These are phyloP conservation scores for Cantharellus cinnabarinus DNA, from an alignment of 768 basidiomycete species.

Conservation along the genomic window DNA sequence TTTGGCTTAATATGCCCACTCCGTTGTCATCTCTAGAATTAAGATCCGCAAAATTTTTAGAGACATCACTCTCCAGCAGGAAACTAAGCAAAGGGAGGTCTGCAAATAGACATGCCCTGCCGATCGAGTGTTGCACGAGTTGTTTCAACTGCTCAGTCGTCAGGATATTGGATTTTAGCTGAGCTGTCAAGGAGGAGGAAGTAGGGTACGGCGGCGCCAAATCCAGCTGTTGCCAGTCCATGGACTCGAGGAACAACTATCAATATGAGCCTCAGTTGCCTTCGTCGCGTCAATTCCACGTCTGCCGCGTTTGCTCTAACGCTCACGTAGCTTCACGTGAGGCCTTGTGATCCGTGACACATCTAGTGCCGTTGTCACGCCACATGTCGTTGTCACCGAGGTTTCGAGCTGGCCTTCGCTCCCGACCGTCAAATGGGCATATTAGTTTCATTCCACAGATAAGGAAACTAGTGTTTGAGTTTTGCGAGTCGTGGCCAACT, in stretches of 20 bases:
- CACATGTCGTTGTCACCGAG: constrained; percentile 14
- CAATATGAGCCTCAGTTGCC: too few relatives aligned
- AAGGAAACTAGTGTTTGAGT: constrained; percentile 79
- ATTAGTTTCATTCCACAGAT: constrained; percentile 50
- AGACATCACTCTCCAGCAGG: constrained; percentile 45
- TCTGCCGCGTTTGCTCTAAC: too few relatives aligned
- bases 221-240: constrained; percentile 47
- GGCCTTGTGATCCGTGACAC: too few relatives aligned
- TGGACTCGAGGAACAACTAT: constrained; percentile 10
- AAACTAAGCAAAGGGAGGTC: constrained; percentile 53
- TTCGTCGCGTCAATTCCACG: too few relatives aligned
- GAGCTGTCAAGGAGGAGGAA: constrained; percentile 34
- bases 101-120: constrained; percentile 58
- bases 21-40: constrained; percentile 67
- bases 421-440: constrained; percentile 56
- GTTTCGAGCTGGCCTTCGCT: constrained; percentile 28
- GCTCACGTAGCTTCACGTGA: too few relatives aligned
- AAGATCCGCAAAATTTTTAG: constrained; percentile 48
- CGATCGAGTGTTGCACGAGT: constrained; percentile 53
- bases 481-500: constrained; percentile 64
- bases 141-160: constrained; percentile 42
- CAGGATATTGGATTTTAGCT: constrained; percentile 51
- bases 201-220: constrained; percentile 62
- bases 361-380: too few relatives aligned
- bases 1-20: constrained; percentile 51